phyloP scores from a whole-genome alignment of 331 rosid species.

The Cucumis variabilis region DNA sequence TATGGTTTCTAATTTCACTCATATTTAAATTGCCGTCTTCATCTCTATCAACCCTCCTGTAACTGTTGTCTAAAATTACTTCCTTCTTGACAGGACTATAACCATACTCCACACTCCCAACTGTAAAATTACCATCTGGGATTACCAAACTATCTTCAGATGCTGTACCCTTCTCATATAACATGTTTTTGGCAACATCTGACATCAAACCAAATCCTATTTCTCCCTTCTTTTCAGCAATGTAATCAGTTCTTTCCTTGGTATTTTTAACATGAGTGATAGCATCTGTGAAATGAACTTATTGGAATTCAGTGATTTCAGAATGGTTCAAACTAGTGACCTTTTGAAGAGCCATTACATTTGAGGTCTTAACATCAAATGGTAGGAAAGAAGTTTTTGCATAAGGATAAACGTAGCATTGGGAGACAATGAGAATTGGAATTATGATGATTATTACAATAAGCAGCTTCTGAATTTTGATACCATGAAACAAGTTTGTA shows the following conservation, averaged over 20 bases:
- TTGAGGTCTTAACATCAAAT: conserved; percentile 37
- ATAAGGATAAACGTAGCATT: conserved; percentile 38
- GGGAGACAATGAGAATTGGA: conserved; percentile 13
- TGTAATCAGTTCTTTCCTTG: conserved; percentile 31
- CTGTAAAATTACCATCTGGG: conserved; percentile 28
- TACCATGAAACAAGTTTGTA: conserved; percentile 16
- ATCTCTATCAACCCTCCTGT: background rate
- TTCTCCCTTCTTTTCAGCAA: conserved; percentile 30
- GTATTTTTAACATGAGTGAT: conserved; percentile 17
- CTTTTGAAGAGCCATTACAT: conserved; percentile 31
- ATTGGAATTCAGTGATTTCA: conserved; percentile 8
- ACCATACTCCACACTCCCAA: conserved; percentile 20
- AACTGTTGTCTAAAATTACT: background rate
- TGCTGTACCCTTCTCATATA: conserved; percentile 35
- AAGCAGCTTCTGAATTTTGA: conserved; percentile 6
- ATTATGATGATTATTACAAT: conserved; percentile 13
- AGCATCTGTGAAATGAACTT: conserved; percentile 2
- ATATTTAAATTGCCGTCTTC: conserved; percentile 21
- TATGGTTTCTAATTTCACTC: conserved; percentile 30
- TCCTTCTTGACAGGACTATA: conserved; percentile 22
- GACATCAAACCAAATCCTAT: conserved; percentile 30
- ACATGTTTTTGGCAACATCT: conserved; percentile 28
- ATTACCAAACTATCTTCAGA: conserved; percentile 29
- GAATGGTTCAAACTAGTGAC: conserved; percentile 35
- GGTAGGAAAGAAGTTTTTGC: conserved; percentile 28